phyloP scores from a whole-genome alignment of 2,329 filamentous ascomycete species.

The Colletotrichum tanaceti region DNA sequence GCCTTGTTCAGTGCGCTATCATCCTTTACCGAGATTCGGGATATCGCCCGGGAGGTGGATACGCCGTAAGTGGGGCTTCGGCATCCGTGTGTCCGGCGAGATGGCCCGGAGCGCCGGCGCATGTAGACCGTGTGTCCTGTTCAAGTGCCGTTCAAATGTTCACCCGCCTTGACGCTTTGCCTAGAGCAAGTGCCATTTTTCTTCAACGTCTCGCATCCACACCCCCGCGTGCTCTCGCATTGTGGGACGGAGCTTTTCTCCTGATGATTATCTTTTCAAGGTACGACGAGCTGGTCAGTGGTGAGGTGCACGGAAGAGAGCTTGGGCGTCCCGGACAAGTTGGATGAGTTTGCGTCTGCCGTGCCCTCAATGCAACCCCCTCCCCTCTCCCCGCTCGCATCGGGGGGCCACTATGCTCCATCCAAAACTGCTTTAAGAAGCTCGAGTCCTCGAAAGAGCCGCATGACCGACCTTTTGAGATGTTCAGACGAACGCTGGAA shows the following conservation, averaged over 20 bases:
- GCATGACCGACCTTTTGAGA: conserved; percentile 7
- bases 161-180: too few relatives aligned
- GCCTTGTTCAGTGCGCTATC: not conserved
- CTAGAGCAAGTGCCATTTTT: too few relatives aligned
- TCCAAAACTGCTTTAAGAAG: conserved; percentile 18
- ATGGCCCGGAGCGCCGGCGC: not conserved
- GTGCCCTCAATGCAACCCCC: conserved; percentile 11
- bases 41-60: too few relatives aligned
- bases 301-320: not conserved
- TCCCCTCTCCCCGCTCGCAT: too few relatives aligned
- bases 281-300: too few relatives aligned
- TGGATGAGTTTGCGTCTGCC: not conserved
- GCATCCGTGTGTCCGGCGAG: not conserved
- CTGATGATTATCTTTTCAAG: too few relatives aligned
- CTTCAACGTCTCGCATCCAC: too few relatives aligned
- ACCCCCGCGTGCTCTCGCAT: too few relatives aligned
- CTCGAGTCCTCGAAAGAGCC: conserved; percentile 9
- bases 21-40: not conserved
- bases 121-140: too few relatives aligned
- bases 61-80: not conserved
- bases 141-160: too few relatives aligned
- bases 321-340: not conserved
- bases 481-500: conserved; percentile 27
- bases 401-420: conserved; percentile 19
- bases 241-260: too few relatives aligned